These are phyloP conservation scores for Mycena citricolor DNA, from an alignment of 1,284 basidiomycete species.

Conservation along the genomic window DNA sequence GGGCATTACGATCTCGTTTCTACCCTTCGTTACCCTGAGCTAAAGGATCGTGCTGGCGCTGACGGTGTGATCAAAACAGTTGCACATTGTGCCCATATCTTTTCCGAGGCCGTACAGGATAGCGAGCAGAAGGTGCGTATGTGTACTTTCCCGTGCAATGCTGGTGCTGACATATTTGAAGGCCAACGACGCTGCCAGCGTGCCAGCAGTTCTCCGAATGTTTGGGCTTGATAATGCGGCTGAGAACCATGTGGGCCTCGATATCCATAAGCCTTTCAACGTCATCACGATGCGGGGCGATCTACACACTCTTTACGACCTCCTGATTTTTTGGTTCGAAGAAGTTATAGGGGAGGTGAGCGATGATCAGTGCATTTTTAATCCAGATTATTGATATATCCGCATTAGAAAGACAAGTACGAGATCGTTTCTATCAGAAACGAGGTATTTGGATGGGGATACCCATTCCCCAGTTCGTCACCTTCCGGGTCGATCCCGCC, in stretches of 20 bases:
- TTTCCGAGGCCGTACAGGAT: conserved; percentile 20
- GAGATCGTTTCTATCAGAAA: not conserved
- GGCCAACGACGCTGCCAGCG: conserved; percentile 12
- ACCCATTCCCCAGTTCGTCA: conserved; percentile 1
- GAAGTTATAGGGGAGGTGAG: conserved; percentile 10
- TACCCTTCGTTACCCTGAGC: not conserved
- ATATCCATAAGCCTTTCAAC: conserved; percentile 15
- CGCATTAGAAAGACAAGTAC: conserved; percentile 3
- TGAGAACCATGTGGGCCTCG: conserved; percentile 9
- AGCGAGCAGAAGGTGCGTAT: conserved; percentile 5
- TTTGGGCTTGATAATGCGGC: conserved; percentile 16
- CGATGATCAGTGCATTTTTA: not conserved
- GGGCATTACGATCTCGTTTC: conserved; percentile 15
- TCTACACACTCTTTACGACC: conserved; percentile 16
- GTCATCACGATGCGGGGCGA: conserved; percentile 12
- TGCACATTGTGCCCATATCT: conserved; percentile 19
- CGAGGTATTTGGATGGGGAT: not conserved
- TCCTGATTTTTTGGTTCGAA: conserved; percentile 21
- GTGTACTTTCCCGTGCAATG: conserved; percentile 1
- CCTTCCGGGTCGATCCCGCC: conserved; percentile 3
- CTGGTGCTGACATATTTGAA: conserved; percentile 1
- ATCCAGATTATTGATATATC: not conserved
- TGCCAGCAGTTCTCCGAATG: conserved; percentile 17
- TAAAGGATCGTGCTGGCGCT: not conserved
- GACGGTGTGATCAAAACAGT: not conserved